Conservation (phyloP, 768 basidiomycete species). For the Collybia sp. region DNA sequence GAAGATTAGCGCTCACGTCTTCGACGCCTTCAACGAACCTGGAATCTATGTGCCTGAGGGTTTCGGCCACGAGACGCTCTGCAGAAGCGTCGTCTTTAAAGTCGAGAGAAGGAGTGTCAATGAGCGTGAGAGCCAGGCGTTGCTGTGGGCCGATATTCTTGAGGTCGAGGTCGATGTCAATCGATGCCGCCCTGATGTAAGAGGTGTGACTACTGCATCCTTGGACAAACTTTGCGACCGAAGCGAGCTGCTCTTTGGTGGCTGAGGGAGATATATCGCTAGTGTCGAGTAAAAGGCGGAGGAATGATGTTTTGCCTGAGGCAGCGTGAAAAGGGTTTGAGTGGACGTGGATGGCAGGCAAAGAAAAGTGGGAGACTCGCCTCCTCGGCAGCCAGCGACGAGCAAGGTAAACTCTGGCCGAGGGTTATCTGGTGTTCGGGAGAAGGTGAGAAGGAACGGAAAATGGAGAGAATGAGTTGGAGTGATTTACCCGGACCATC, state of each 20-base stretch:
- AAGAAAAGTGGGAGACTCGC: constrained; percentile 26
- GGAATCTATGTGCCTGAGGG: constrained; percentile 66
- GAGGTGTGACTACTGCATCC: constrained; percentile 69
- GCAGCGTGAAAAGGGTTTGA: constrained; percentile 24
- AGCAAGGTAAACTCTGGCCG: constrained; percentile 59
- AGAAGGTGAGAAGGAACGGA: constrained; percentile 1
- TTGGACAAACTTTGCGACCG: constrained; percentile 80
- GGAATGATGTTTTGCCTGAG: constrained; percentile 81
- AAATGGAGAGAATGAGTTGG: neutral
- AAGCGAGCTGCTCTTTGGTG: constrained; percentile 71
- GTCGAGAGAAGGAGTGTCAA: constrained; percentile 83
- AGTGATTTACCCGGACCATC: constrained; percentile 33
- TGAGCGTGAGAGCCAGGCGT: constrained; percentile 60
- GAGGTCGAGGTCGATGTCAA: constrained; percentile 64
- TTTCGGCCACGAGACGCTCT: constrained; percentile 63
- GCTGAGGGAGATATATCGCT: constrained; percentile 58
- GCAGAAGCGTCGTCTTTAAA: constrained; percentile 59
- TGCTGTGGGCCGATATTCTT: constrained; percentile 39
- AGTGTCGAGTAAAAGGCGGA: constrained; percentile 82
- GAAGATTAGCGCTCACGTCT: constrained; percentile 53
- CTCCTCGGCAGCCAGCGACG: constrained; percentile 78
- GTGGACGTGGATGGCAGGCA: constrained; percentile 8
- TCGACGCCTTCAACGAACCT: constrained; percentile 71
- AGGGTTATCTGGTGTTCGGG: constrained; percentile 21
- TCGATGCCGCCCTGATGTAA: constrained; percentile 62